A percentile compares a stretch with the other conserved stretches of the same genome.
Evolutionary conservation across 768 basidiomycete genomes (phyloP).

Genomic region (Lactifluus piperatus): DNA sequence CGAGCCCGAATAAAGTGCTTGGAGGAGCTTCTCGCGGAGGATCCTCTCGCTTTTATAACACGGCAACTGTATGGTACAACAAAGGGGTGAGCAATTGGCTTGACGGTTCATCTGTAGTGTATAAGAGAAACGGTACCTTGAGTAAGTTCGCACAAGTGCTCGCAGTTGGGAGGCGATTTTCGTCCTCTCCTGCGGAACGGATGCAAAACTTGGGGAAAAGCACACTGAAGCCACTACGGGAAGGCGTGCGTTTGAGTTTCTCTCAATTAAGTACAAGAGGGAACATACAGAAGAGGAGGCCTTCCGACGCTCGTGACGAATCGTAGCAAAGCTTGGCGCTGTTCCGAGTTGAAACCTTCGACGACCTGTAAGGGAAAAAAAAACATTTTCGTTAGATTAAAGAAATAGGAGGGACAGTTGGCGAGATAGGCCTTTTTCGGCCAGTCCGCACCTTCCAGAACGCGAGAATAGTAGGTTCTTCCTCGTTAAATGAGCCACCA

Average conservation of each 20-base stretch:
- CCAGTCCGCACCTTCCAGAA: slow-evolving; percentile 70
- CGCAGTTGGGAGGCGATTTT: slow-evolving; percentile 59
- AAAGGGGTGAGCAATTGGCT: not conserved
- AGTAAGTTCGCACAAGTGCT: slow-evolving; percentile 59
- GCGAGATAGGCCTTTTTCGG: not conserved
- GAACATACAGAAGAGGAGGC: slow-evolving; percentile 71
- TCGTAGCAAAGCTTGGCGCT: slow-evolving; percentile 59
- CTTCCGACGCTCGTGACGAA: slow-evolving; percentile 93
- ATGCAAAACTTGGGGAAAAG: slow-evolving; percentile 83
- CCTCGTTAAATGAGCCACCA: slow-evolving; percentile 67
- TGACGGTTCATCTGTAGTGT: not conserved
- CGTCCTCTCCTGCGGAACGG: slow-evolving; percentile 68
- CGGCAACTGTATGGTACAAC: slow-evolving; percentile 45
- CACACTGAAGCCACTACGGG: slow-evolving; percentile 68
- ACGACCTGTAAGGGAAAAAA: slow-evolving; percentile 46
- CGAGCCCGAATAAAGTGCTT: slow-evolving; percentile 80
- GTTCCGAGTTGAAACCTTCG: slow-evolving; percentile 28
- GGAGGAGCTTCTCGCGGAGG: slow-evolving; percentile 68
- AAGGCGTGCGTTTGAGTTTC: not conserved
- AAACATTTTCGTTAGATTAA: not conserved
- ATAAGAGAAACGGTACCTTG: slow-evolving; percentile 43
- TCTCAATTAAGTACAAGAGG: not conserved
- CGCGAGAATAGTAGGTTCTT: slow-evolving; percentile 57
- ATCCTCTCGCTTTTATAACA: slow-evolving; percentile 53
- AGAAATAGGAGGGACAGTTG: not conserved